These are phyloP conservation scores for Globisporangium lucens DNA, from an alignment of 352 stramenopile genomes.

Conservation along the genomic window DNA sequence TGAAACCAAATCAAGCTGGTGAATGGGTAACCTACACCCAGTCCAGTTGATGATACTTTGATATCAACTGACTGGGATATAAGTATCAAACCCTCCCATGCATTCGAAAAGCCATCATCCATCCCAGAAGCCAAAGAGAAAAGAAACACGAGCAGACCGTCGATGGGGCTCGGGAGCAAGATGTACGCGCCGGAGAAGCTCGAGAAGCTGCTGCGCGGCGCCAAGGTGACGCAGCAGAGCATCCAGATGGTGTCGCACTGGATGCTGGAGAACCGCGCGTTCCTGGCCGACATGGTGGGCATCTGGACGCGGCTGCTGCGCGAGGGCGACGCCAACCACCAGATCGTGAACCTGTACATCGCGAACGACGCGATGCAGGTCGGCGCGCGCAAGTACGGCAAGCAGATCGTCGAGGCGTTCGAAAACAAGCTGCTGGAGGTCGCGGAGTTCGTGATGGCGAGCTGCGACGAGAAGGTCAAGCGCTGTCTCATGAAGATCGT, in stretches of 20 bases:
- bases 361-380: conserved; percentile 87
- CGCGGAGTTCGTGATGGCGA: conserved; percentile 60
- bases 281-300: conserved; percentile 57
- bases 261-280: conserved; percentile 66
- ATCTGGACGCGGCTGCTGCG: conserved; percentile 52
- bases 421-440: conserved; percentile 53
- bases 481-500: conserved; percentile 85
- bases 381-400: conserved; percentile 76
- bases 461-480: conserved; percentile 79
- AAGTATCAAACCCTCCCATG: background rate
- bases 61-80: background rate
- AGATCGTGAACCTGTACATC: conserved; percentile 85
- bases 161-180: conserved; percentile 16
- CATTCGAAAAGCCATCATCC: conserved; percentile 4
- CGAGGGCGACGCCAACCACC: conserved; percentile 51
- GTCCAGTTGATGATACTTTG: background rate
- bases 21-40: too few relatives aligned
- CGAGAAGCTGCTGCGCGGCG: conserved; percentile 55
- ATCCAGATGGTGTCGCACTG: conserved; percentile 79
- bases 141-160: background rate
- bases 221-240: conserved; percentile 79
- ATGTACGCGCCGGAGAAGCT: conserved; percentile 59
- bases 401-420: conserved; percentile 61
- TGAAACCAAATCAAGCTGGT: too few relatives aligned
- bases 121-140: background rate